Conservation (phyloP, 2,329 filamentous ascomycete species). For the Thelonectria rubi region DNA sequence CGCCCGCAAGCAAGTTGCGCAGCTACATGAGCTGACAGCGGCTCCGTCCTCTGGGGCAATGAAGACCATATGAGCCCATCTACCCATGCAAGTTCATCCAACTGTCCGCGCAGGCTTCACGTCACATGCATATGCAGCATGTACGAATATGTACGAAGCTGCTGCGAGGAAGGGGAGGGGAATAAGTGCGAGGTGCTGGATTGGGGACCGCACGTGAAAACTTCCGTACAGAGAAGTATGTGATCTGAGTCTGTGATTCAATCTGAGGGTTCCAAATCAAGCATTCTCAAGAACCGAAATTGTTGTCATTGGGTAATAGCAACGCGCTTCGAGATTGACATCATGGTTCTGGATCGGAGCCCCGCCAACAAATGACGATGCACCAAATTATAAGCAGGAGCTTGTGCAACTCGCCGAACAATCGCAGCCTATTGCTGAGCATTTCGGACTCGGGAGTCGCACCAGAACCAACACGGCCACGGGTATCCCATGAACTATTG, state of each 20-base stretch:
- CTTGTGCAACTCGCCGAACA: not conserved
- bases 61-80: slow-evolving; percentile 17
- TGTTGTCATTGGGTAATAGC: not conserved
- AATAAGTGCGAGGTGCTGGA: not conserved
- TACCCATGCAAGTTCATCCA: slow-evolving; percentile 2
- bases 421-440: not conserved
- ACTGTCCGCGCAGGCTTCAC: slow-evolving; percentile 1
- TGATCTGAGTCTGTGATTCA: not conserved
- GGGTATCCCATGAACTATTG: not conserved
- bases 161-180: not conserved
- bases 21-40: slow-evolving; percentile 15
- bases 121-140: slow-evolving; percentile 21
- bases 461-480: not conserved
- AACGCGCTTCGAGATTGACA: not conserved
- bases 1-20: not conserved
- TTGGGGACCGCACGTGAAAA: too few relatives aligned
- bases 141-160: not conserved
- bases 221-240: too few relatives aligned
- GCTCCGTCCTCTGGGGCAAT: slow-evolving; percentile 2
- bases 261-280: not conserved
- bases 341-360: not conserved
- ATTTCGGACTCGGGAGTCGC: not conserved
- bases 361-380: not conserved
- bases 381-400: not conserved
- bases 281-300: not conserved